Evolutionary conservation across 192 early-diverging fungal species (phyloP).

Genomic region (Podila epigama): DNA sequence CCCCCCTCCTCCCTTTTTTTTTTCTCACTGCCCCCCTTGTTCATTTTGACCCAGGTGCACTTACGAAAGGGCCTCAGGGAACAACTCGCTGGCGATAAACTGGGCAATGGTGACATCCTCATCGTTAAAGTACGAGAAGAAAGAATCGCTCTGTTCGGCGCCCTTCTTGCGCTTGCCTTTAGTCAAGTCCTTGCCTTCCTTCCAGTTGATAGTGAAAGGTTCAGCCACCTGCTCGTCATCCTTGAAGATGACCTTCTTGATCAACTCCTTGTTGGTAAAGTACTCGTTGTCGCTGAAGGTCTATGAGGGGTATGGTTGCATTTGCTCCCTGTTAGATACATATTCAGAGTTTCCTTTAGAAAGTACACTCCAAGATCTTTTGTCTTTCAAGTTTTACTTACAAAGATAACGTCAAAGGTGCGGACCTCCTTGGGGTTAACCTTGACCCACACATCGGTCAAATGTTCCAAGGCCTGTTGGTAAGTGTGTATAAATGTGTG

Average conservation of each 20-base stretch:
- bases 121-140: constrained; percentile 39
- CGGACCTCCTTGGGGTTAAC: constrained; percentile 49
- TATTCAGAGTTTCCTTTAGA: not conserved
- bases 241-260: constrained; percentile 59
- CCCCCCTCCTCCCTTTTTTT: not conserved
- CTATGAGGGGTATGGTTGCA: not conserved
- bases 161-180: constrained; percentile 50
- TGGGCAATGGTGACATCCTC: constrained; percentile 22
- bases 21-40: not conserved
- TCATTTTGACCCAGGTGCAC: not conserved
- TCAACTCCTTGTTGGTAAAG: constrained; percentile 59
- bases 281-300: constrained; percentile 63
- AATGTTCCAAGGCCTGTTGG: constrained; percentile 27
- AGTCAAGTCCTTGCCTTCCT: constrained; percentile 63
- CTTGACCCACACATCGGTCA: constrained; percentile 44
- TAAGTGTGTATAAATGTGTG: not conserved
- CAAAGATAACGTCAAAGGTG: constrained; percentile 63
- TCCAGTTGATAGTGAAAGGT: constrained; percentile 58
- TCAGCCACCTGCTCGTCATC: constrained; percentile 13
- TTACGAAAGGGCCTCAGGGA: constrained; percentile 34
- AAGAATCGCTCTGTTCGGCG: constrained; percentile 49
- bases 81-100: constrained; percentile 29
- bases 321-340: not conserved
- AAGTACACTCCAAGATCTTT: not conserved
- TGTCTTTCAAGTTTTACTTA: constrained; percentile 1